A percentile compares a stretch with the other conserved stretches of the same genome.
Conservation (phyloP, 2,329 filamentous ascomycete species). For the Cladosporium oxysporum region DNA sequence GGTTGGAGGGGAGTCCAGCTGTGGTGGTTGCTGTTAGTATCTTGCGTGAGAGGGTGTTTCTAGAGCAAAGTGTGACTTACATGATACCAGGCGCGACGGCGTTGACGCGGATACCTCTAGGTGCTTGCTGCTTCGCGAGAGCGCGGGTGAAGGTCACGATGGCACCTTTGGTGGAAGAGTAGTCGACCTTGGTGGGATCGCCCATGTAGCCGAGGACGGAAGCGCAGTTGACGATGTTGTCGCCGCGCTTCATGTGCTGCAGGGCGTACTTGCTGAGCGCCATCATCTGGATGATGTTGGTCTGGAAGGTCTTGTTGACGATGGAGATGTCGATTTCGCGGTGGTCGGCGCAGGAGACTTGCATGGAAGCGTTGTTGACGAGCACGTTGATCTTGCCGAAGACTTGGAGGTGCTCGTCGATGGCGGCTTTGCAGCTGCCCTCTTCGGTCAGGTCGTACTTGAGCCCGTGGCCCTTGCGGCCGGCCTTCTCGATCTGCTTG, state of each 20-base stretch:
- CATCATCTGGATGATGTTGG: constrained; percentile 61
- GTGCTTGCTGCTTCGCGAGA: constrained; percentile 50
- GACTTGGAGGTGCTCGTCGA: constrained; percentile 56
- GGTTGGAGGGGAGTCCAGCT: constrained; percentile 48
- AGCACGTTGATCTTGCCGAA: constrained; percentile 49
- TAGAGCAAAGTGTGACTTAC: not conserved
- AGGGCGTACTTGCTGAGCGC: constrained; percentile 59
- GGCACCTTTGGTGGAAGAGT: constrained; percentile 44
- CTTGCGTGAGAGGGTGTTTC: no score
- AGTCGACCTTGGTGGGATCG: constrained; percentile 46
- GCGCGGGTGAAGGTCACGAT: constrained; percentile 49
- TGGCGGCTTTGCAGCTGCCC: constrained; percentile 52
- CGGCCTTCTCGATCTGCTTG: constrained; percentile 54
- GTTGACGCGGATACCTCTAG: constrained; percentile 55
- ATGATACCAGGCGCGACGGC: constrained; percentile 60
- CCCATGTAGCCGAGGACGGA: constrained; percentile 52
- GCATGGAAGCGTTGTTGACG: constrained; percentile 54
- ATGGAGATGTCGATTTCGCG: constrained; percentile 56
- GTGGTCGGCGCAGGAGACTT: constrained; percentile 56
- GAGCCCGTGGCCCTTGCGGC: constrained; percentile 51
- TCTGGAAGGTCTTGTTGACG: constrained; percentile 59
- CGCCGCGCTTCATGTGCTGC: constrained; percentile 55
- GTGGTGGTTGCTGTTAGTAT: not conserved
- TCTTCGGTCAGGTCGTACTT: constrained; percentile 53
- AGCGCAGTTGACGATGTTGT: constrained; percentile 58